Conservation (phyloP, 2,329 filamentous ascomycete genomes). For the Uncinocarpus reesii region DNA sequence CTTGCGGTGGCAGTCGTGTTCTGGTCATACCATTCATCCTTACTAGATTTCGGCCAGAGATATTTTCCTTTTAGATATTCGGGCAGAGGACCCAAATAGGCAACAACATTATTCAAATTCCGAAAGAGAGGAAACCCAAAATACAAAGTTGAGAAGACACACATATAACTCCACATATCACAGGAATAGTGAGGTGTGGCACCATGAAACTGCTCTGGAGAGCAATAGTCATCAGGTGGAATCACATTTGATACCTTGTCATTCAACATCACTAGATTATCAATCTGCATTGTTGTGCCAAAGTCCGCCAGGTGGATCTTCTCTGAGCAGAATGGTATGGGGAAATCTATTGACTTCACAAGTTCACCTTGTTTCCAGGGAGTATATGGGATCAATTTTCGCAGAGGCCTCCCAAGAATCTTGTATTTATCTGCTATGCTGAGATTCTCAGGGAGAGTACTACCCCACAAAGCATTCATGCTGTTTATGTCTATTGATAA, state of each 20-base stretch:
- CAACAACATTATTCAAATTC: not conserved
- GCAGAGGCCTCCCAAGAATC: constrained; percentile 21
- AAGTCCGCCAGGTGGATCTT: constrained; percentile 18
- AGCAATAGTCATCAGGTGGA: constrained; percentile 21
- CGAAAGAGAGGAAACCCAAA: not conserved
- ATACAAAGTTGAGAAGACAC: not conserved
- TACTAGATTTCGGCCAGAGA: constrained; percentile 8
- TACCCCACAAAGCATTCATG: constrained; percentile 25
- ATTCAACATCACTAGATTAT: constrained; percentile 12
- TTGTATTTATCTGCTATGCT: constrained; percentile 23
- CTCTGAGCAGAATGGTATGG: not conserved
- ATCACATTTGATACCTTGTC: too few species aligned
- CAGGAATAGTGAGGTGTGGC: constrained; percentile 21
- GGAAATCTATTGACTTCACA: not conserved
- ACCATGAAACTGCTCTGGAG: constrained; percentile 22
- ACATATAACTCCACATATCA: constrained; percentile 21
- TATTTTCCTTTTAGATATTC: constrained; percentile 14
- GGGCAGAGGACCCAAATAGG: constrained; percentile 3
- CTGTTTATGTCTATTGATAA: constrained; percentile 21
- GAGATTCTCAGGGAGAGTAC: constrained; percentile 20
- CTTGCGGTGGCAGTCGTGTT: not conserved
- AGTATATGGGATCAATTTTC: not conserved
- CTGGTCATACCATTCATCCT: constrained; percentile 25
- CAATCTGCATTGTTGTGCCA: constrained; percentile 22
- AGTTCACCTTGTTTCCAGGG: not conserved